Evolutionary conservation across 2,329 filamentous ascomycete species (phyloP).

Genomic region (Capronia epimyces): DNA sequence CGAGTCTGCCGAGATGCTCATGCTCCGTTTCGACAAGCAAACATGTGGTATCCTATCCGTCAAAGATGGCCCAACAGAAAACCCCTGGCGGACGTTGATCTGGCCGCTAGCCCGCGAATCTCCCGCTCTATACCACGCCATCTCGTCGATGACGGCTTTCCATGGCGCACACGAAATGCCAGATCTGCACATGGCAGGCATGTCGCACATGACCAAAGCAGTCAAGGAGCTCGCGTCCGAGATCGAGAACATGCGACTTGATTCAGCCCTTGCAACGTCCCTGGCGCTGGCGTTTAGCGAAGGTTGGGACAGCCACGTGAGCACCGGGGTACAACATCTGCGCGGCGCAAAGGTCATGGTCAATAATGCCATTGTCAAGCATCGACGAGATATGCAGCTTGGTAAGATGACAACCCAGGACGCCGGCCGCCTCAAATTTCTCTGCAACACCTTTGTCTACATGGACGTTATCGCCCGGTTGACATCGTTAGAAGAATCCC

Average conservation of each 20-base stretch:
- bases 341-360: constrained; percentile 62
- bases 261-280: constrained; percentile 62
- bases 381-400: constrained; percentile 33
- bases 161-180: constrained; percentile 50
- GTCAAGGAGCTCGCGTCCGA: constrained; percentile 55
- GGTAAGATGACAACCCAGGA: constrained; percentile 32
- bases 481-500: constrained; percentile 57
- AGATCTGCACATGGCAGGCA: constrained; percentile 55
- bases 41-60: constrained; percentile 67
- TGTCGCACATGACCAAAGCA: constrained; percentile 63
- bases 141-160: constrained; percentile 64
- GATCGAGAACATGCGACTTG: constrained; percentile 54
- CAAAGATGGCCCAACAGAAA: constrained; percentile 63
- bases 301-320: constrained; percentile 65
- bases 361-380: constrained; percentile 51
- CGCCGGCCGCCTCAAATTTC: constrained; percentile 53
- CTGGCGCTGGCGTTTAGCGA: constrained; percentile 64
- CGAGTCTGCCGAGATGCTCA: constrained; percentile 56
- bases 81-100: constrained; percentile 66
- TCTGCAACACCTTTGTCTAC: constrained; percentile 68
- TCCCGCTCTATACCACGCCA: constrained; percentile 62
- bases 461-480: constrained; percentile 67
- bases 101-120: constrained; percentile 62
- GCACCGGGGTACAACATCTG: constrained; percentile 64
- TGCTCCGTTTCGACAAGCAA: constrained; percentile 57